Conservation (phyloP, 1,139 yeast genomes). For the Scheffersomyces insectosa region DNA sequence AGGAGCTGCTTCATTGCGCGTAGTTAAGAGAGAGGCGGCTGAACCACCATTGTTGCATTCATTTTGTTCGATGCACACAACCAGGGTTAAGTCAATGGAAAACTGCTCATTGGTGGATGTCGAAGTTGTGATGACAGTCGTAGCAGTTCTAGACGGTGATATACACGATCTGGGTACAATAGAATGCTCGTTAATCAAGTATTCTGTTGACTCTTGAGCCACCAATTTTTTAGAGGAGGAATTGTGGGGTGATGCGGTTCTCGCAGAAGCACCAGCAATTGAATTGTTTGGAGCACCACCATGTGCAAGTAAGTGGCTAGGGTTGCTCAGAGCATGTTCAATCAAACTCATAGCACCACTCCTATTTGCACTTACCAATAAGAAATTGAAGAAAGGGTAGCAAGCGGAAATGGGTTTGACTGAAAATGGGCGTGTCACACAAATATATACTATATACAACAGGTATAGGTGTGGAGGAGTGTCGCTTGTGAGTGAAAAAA, state of each 20-base stretch:
- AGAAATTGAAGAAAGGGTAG: no score
- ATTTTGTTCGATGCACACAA: neutral
- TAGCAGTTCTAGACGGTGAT: conserved; percentile 12
- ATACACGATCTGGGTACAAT: conserved; percentile 18
- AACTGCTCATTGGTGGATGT: neutral
- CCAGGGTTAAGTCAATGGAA: neutral
- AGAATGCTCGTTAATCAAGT: conserved; percentile 11
- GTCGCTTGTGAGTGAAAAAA: no score
- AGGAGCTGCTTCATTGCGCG: no score
- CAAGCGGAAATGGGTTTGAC: no score
- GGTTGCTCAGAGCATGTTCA: conserved; percentile 4
- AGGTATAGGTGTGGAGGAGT: no score
- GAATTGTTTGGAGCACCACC: conserved; percentile 9
- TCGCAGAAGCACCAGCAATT: neutral
- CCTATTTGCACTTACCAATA: no score
- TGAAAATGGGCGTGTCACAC: no score
- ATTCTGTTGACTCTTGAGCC: neutral
- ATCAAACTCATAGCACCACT: neutral
- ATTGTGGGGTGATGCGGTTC: neutral
- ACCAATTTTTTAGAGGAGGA: neutral
- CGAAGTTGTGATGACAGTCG: neutral
- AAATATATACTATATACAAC: no score
- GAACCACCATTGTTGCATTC: neutral
- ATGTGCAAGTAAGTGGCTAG: conserved; percentile 2
- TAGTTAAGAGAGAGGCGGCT: neutral